Percentiles rank a stretch among this genome's conserved stretches.
These are phyloP conservation scores for Hippophae rhamnoides DNA, from an alignment of 306 rosid genomes.

Conservation along the genomic window DNA sequence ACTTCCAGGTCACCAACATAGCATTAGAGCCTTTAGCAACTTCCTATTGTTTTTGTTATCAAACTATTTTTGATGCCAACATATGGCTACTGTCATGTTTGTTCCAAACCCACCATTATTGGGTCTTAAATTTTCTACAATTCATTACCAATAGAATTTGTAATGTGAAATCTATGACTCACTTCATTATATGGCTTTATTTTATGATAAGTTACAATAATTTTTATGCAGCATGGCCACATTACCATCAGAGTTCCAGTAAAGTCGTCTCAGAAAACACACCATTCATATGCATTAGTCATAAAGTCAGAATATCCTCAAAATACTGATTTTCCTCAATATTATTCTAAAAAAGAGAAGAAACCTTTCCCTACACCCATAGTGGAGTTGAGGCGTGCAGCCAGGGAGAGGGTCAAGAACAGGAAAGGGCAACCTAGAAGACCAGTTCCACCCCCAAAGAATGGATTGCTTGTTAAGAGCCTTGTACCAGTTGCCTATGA, in stretches of 20 bases:
- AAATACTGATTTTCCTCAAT: conserved; percentile 68
- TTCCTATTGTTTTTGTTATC: not conserved
- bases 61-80: not conserved
- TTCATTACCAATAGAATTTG: not conserved
- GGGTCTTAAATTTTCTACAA: not conserved
- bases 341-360: conserved; percentile 70
- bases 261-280: conserved; percentile 26
- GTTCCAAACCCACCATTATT: not conserved
- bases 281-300: conserved; percentile 19
- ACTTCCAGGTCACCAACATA: not conserved
- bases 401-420: conserved; percentile 86
- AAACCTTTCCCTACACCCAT: conserved; percentile 84
- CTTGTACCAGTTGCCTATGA: conserved; percentile 64
- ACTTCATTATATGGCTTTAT: not conserved
- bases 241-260: conserved; percentile 25
- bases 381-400: conserved; percentile 80
- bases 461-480: conserved; percentile 71
- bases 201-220: not conserved
- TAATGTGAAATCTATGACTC: not conserved
- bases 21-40: not conserved
- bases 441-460: conserved; percentile 65
- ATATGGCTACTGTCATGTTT: not conserved
- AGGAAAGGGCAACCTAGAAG: conserved; percentile 51
- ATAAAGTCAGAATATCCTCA: conserved; percentile 57
- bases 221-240: conserved; percentile 25